Percentiles rank a stretch among this genome's conserved stretches.
Evolutionary conservation across 345 rosid genomes (phyloP).

Genomic region (Melastoma malabathricum): DNA sequence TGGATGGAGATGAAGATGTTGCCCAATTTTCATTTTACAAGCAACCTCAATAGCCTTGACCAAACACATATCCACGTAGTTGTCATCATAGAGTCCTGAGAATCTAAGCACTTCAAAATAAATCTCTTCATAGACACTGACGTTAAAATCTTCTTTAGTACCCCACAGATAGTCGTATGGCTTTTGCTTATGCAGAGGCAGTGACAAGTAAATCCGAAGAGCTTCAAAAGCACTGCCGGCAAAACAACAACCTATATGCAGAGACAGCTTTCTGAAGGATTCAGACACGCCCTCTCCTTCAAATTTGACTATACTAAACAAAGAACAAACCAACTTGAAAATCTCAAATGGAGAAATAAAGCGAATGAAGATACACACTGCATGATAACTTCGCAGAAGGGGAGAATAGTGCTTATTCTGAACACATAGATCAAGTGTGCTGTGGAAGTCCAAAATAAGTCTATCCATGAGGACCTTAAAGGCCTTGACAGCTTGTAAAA

Average conservation of each 20-base stretch:
- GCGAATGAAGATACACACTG: conserved; percentile 38
- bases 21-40: conserved; percentile 22
- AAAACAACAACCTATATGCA: conserved; percentile 46
- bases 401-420: conserved; percentile 24
- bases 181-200: conserved; percentile 23
- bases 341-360: conserved; percentile 63
- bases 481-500: conserved; percentile 27
- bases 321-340: conserved; percentile 42
- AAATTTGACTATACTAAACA: conserved; percentile 32
- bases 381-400: conserved; percentile 40
- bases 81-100: conserved; percentile 30
- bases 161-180: conserved; percentile 45
- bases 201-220: conserved; percentile 40
- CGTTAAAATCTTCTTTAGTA: conserved; percentile 28
- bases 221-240: conserved; percentile 56
- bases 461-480: conserved; percentile 29
- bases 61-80: conserved; percentile 48
- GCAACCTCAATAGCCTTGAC: conserved; percentile 42
- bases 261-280: conserved; percentile 16
- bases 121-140: conserved; percentile 43
- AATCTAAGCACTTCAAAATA: conserved; percentile 42
- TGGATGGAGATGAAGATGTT: conserved; percentile 34
- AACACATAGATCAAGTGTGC: conserved; percentile 35
- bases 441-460: conserved; percentile 28
- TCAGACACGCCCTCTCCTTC: conserved; percentile 14